phyloP scores from a whole-genome alignment of 768 basidiomycete species.

The Hemileccinum impolitum region DNA sequence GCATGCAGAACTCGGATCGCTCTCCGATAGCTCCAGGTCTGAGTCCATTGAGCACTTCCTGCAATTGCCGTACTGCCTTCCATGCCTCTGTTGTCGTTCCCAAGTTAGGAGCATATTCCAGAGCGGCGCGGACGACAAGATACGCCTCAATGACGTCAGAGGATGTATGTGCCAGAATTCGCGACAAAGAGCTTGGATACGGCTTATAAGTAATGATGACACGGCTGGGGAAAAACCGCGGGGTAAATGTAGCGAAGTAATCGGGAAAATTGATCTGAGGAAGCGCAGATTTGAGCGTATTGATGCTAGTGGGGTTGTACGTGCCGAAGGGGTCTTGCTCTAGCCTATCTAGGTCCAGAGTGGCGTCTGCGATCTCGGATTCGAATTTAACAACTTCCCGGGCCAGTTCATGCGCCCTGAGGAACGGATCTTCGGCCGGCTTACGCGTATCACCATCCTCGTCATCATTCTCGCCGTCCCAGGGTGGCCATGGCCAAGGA shows the following conservation, averaged over 20 bases:
- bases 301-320: constrained; percentile 79
- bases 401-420: constrained; percentile 61
- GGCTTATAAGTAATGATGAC: constrained; percentile 83
- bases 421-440: constrained; percentile 28
- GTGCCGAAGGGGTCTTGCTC: constrained; percentile 80
- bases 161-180: constrained; percentile 64
- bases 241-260: constrained; percentile 86
- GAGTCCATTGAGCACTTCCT: constrained; percentile 75
- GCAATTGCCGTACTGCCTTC: constrained; percentile 65
- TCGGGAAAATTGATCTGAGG: constrained; percentile 76
- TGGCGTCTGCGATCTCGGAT: constrained; percentile 68
- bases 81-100: constrained; percentile 76
- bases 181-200: constrained; percentile 64
- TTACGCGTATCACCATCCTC: constrained; percentile 39
- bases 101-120: constrained; percentile 65
- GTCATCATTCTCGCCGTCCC: constrained; percentile 63
- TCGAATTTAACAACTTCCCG: constrained; percentile 77
- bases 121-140: constrained; percentile 72
- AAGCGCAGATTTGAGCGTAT: constrained; percentile 64
- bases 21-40: constrained; percentile 85
- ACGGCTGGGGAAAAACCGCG: constrained; percentile 67
- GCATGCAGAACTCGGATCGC: constrained; percentile 80
- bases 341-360: constrained; percentile 75
- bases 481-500: constrained; percentile 85
- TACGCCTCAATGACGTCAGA: constrained; percentile 82